Base-by-base conservation (phyloP, 805 yeast genomes). In the Ogataea thermomethanolica region DNA sequence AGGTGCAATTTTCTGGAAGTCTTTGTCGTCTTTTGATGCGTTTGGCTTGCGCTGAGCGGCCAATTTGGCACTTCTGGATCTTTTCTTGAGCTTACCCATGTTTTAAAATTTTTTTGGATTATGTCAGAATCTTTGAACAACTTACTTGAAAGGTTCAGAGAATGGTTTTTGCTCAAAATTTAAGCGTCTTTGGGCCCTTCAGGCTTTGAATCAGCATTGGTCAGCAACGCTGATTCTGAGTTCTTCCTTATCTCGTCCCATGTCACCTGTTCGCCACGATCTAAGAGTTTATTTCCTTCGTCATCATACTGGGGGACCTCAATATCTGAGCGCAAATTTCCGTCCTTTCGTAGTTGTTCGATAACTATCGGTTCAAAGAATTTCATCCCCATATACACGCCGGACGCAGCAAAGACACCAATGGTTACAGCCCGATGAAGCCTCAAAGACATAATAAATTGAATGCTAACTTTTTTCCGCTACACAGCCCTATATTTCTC, bases 31-130 rank as follows among this genome's bases (percentile, higher is more conserved):
- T 10, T 26, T 37, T 14, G 42, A 15, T 15, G 23, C 34, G 3
- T 21, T 12, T 10, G 25, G 38, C 38, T 34, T 39, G 20, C 43
- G 34, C 20, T 35, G 22, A 13, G 24, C 39, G 8, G 29, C 39
- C 27, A 34, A 45, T 25, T 49, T 50, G 0, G 80, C 67, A 3
- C 72, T 63, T 65, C 74, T 76, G 2, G 81, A 74, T 59, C 77
- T 77, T 59, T 77, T 82, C 71, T 81, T 84, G 29, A 84, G 72
- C 62, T 84, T 84, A 34, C 84, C 95, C 95, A 84, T 84, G 35
- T 15, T 38, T 27, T 20, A 11, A 41, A 26, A 43, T 38, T 27
- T 35, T 35, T 33, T 38, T 33, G 29, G 37, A 31, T 29, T 31
- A 33, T 35, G 39, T 35, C 39, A 39, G 25, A 14, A 35, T 17